A percentile compares a stretch with the other conserved stretches of the same genome.
phyloP scores from a whole-genome alignment of 768 basidiomycete species.

The Infundibulicybe gibba region DNA sequence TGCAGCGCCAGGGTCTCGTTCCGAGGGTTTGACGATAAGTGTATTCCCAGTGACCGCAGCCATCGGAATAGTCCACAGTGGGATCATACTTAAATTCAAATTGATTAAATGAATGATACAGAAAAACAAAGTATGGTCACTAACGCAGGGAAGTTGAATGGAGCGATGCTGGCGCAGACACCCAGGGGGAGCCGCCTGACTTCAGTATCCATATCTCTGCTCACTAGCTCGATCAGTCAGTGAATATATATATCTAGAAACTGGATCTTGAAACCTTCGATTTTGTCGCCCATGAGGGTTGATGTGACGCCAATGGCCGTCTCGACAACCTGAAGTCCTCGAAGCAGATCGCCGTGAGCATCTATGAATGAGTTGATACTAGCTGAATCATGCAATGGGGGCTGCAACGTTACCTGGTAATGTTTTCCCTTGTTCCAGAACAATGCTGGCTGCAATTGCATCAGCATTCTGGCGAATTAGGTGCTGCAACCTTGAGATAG shows the following conservation, averaged over 20 bases:
- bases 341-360: constrained; percentile 91
- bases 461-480: constrained; percentile 84
- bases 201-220: constrained; percentile 96
- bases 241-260: neutral
- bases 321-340: constrained; percentile 89
- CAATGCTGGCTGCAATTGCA: constrained; percentile 84
- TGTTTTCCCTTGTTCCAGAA: constrained; percentile 96
- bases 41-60: constrained; percentile 91
- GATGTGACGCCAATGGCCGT: constrained; percentile 79
- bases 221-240: constrained; percentile 42
- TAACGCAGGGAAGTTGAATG: constrained; percentile 90
- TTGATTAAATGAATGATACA: neutral
- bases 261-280: constrained; percentile 62
- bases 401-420: constrained; percentile 52
- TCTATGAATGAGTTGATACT: constrained; percentile 40
- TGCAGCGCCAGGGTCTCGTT: constrained; percentile 94
- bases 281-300: constrained; percentile 83
- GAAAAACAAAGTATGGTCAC: constrained; percentile 15
- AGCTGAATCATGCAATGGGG: neutral
- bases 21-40: constrained; percentile 91
- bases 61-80: constrained; percentile 93
- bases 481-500: constrained; percentile 68
- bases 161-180: constrained; percentile 82
- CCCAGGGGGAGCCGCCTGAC: constrained; percentile 82
- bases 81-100: constrained; percentile 72